Base-by-base conservation (phyloP, 2,329 filamentous ascomycete species). In the Lojkania enalia region DNA sequence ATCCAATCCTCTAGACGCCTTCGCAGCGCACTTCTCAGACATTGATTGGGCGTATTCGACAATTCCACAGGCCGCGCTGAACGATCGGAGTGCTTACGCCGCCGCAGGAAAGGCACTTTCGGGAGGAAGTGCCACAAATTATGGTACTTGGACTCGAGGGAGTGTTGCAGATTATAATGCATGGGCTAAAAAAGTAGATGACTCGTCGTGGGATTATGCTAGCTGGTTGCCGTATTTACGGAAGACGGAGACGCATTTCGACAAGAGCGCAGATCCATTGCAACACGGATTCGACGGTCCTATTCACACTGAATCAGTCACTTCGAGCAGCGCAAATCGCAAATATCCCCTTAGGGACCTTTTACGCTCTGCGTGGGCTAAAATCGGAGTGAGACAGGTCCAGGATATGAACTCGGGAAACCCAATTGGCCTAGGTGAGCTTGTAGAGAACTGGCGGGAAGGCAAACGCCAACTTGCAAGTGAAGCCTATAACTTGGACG, bases 1-100 rank as follows among this genome's bases (percentile, higher is more conserved):
- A 4, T 41, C 14, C 2, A 35, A 20, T 11, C 52, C 48, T 2
- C 33, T 45, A 11, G 56, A 29, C 7, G 47, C 23, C 38, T 38
- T 51, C 40, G 20, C 36, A 6, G 23, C 57, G 4, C 45, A 55
- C 37, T 20, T 43, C 25, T 55, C 57, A 0, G 48, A 54, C 1
- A 43, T 68, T 1, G 63, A 67, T 29, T 67, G 55, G 56, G 55
- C 51, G 14, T 61, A 63, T 32, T 37, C 48, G 2, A 63, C 61
- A 1, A 49, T 54, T 0, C 58, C 60, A 3, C 63, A 66, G 33
- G 27, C 27, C 1, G 47, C 64, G 39, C 35, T 62, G 5, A 35
- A 57, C 21, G 40, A 47, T 15, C 39, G 58, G 1, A 14, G 19
- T 15, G 47, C 49, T 36, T 61, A 57, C 21, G 57, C 57, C 12